phyloP scores from a whole-genome alignment of 495 filamentous ascomycete genomes.

The Neurospora sp. region DNA sequence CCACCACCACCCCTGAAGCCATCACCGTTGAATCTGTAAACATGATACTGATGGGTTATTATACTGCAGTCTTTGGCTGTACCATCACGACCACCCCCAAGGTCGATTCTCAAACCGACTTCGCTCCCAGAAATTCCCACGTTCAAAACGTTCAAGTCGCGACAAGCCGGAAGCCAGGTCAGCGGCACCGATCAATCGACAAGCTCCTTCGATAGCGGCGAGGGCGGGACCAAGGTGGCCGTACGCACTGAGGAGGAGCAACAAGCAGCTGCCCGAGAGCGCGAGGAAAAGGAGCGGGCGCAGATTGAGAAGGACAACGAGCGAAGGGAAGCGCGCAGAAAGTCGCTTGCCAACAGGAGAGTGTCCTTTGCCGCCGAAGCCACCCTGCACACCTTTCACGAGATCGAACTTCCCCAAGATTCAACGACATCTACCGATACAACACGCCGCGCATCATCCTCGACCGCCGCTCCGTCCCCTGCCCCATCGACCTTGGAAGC shows the following conservation, averaged over 20 bases:
- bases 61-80: conserved; percentile 37
- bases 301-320: conserved; percentile 60
- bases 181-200: conserved; percentile 32
- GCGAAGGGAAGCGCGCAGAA: conserved; percentile 74
- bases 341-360: conserved; percentile 84
- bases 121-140: conserved; percentile 51
- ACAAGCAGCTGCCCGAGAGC: conserved; percentile 61
- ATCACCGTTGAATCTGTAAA: neutral
- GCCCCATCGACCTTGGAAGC: conserved; percentile 27
- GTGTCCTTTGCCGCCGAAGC: conserved; percentile 97
- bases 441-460: conserved; percentile 55
- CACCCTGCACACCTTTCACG: conserved; percentile 95
- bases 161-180: conserved; percentile 19
- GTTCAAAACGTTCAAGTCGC: conserved; percentile 31
- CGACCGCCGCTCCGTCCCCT: conserved; percentile 38
- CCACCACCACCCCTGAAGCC: neutral
- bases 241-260: conserved; percentile 69
- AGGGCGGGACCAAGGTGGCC: conserved; percentile 35
- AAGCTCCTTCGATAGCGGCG: conserved; percentile 42
- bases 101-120: conserved; percentile 82
- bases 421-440: conserved; percentile 76
- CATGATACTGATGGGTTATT: neutral
- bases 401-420: conserved; percentile 80
- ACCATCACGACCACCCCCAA: conserved; percentile 33
- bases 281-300: conserved; percentile 59